phyloP scores from a whole-genome alignment of 768 basidiomycete species.

The Gyrodon lividus region DNA sequence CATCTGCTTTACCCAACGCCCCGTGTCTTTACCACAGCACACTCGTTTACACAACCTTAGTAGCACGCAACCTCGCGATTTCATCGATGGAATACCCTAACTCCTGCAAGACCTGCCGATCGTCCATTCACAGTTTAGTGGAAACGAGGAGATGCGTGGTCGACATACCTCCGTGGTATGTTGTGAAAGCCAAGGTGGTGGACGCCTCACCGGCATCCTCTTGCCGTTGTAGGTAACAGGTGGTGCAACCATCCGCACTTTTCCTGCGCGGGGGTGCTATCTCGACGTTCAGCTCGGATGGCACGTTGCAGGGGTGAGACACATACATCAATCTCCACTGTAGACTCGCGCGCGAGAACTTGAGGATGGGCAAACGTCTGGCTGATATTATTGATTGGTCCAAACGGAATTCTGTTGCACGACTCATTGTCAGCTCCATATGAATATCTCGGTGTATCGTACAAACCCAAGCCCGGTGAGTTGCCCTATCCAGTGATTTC shows the following conservation, averaged over 20 bases:
- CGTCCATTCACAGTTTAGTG: constrained; percentile 1
- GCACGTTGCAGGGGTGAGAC: constrained; percentile 32
- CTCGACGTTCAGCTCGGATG: constrained; percentile 14
- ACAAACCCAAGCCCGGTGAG: constrained; percentile 79
- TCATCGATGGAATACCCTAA: constrained; percentile 41
- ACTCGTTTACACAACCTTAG: constrained; percentile 39
- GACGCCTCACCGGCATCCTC: constrained; percentile 67
- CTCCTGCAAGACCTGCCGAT: constrained; percentile 39
- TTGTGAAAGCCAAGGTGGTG: constrained; percentile 88
- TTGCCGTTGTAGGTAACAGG: constrained; percentile 80
- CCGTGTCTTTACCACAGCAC: constrained; percentile 18
- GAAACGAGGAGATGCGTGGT: constrained; percentile 3
- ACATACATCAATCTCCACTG: constrained; percentile 75
- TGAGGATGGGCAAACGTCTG: constrained; percentile 90
- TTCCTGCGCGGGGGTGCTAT: constrained; percentile 74
- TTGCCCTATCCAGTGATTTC: constrained; percentile 72
- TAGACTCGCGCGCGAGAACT: constrained; percentile 72
- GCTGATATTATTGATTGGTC: constrained; percentile 88
- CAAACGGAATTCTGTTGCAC: constrained; percentile 66
- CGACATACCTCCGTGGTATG: constrained; percentile 71
- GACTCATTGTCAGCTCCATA: constrained; percentile 9
- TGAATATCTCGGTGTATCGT: constrained; percentile 7
- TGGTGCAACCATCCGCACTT: constrained; percentile 76
- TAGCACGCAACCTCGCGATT: constrained; percentile 43
- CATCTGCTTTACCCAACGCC: constrained; percentile 14